Evolutionary conservation across 345 rosid genomes (phyloP).

Genomic region (Barbarea vulgaris): DNA sequence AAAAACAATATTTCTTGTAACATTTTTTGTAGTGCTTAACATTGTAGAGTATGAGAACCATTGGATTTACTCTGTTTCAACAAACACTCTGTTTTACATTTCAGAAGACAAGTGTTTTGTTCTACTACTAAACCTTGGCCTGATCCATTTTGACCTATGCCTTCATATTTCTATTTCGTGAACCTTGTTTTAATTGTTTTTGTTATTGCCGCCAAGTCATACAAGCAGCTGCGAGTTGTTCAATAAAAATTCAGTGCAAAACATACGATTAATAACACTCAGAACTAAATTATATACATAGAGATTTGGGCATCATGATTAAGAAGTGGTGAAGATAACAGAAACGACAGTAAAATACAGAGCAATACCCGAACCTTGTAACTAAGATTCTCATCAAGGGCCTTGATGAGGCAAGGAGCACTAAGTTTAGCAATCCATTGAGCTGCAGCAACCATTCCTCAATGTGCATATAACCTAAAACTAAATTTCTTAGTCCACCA

Average conservation of each 20-base stretch:
- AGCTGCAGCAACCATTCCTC: conserved; percentile 99
- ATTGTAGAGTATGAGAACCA: neutral
- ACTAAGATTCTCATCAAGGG: conserved; percentile 67
- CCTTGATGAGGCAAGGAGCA: conserved; percentile 72
- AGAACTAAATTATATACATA: neutral
- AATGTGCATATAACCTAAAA: conserved; percentile 90
- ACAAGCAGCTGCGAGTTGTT: conserved; percentile 78
- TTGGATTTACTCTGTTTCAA: neutral
- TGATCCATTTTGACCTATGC: too few relatives aligned
- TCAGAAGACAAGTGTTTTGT: neutral
- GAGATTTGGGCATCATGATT: neutral
- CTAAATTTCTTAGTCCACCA: conserved; percentile 90
- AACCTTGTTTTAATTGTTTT: too few relatives aligned
- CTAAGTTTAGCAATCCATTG: conserved; percentile 93
- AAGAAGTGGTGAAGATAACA: neutral
- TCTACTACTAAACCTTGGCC: neutral
- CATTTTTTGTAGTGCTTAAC: neutral
- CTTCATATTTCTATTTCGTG: too few relatives aligned
- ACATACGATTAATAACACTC: conserved; percentile 1
- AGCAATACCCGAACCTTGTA: conserved; percentile 69
- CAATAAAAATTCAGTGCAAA: conserved; percentile 34
- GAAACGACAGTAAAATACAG: neutral
- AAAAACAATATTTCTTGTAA: too few relatives aligned
- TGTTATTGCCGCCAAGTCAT: conserved; percentile 65
- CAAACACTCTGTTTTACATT: neutral